Evolutionary conservation across 768 basidiomycete genomes (phyloP).

Genomic region (Rhodotorula sphaerocarpa): DNA sequence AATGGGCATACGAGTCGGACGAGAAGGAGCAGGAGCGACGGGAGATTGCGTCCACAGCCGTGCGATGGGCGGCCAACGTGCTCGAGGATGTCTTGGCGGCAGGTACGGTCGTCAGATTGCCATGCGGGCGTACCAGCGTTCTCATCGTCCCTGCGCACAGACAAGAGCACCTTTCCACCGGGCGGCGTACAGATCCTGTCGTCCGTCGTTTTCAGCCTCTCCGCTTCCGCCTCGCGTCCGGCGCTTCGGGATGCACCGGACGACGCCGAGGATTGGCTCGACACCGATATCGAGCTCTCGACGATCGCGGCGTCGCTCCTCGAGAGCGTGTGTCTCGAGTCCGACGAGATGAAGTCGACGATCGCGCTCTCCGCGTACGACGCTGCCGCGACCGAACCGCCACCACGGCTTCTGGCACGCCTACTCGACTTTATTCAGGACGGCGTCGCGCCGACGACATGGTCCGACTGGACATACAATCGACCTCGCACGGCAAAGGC

Average conservation of each 20-base stretch:
- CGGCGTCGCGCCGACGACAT: constrained; percentile 14
- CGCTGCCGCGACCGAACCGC: neutral
- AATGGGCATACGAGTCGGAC: neutral
- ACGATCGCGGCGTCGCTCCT: constrained; percentile 25
- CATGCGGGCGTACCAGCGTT: too few species aligned
- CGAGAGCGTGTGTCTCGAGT: constrained; percentile 25
- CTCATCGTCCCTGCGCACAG: constrained; percentile 2
- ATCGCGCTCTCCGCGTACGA: constrained; percentile 18
- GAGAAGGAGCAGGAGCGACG: constrained; percentile 12
- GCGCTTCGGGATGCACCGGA: neutral
- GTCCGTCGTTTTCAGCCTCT: constrained; percentile 15
- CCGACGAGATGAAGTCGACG: neutral
- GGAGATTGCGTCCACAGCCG: constrained; percentile 5
- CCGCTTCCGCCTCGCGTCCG: neutral
- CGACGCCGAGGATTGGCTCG: constrained; percentile 10
- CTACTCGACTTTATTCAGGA: constrained; percentile 34
- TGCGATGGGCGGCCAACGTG: constrained; percentile 26
- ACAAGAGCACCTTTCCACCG: constrained; percentile 20
- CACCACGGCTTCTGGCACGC: constrained; percentile 6
- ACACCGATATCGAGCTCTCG: constrained; percentile 32
- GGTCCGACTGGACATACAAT: constrained; percentile 12
- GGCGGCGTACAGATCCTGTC: constrained; percentile 11
- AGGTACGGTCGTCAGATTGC: neutral
- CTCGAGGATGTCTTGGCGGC: constrained; percentile 28
- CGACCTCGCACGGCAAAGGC: constrained; percentile 39